These are phyloP conservation scores for Aspergillus saccharolyticus DNA, from an alignment of 495 filamentous ascomycete genomes.

Conservation along the genomic window DNA sequence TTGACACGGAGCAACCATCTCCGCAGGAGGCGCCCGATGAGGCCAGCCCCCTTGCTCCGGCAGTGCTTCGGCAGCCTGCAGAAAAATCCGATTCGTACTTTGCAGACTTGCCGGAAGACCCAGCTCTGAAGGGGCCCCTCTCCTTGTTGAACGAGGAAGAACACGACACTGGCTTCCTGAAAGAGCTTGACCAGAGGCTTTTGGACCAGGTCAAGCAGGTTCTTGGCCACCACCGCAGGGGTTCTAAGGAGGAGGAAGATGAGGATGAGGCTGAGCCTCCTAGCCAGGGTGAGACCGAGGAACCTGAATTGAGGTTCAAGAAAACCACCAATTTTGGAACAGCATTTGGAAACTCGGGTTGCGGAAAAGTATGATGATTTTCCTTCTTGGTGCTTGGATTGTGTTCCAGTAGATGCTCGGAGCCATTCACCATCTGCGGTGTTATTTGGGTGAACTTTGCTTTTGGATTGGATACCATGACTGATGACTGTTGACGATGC, in stretches of 20 bases:
- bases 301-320: conserved; percentile 55
- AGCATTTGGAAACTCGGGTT: conserved; percentile 36
- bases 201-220: conserved; percentile 35
- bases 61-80: conserved; percentile 30
- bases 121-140: conserved; percentile 41
- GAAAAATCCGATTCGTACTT: conserved; percentile 44
- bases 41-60: conserved; percentile 29
- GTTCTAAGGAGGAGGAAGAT: conserved; percentile 22
- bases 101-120: conserved; percentile 36
- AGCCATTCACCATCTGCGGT: background rate
- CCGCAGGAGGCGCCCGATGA: conserved; percentile 24
- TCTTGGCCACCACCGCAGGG: conserved; percentile 17
- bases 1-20: conserved; percentile 25
- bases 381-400: background rate
- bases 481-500: conserved; percentile 9
- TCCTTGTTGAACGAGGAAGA: conserved; percentile 41
- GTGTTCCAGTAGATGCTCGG: background rate
- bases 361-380: conserved; percentile 2
- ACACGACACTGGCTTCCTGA: conserved; percentile 38
- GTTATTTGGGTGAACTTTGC: background rate
- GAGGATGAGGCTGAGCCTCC: conserved; percentile 24
- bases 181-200: conserved; percentile 41
- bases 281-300: conserved; percentile 29
- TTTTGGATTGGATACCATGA: conserved; percentile 9
- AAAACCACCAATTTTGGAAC: conserved; percentile 59